A percentile compares a stretch with the other conserved stretches of the same genome.
Evolutionary conservation across 768 basidiomycete genomes (phyloP).

Genomic region (Floccularia luteovirens): DNA sequence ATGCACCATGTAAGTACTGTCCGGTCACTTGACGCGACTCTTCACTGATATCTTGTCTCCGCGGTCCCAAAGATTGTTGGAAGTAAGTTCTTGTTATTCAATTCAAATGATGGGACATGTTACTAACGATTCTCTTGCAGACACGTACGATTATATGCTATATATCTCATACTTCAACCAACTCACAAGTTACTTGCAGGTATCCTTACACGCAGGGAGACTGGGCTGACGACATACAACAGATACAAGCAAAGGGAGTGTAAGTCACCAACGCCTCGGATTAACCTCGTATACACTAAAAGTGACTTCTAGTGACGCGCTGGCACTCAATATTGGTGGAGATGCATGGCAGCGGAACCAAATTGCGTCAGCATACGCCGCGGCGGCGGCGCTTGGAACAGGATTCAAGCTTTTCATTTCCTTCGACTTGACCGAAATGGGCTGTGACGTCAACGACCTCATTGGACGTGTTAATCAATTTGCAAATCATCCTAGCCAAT

Average conservation of each 20-base stretch:
- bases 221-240: constrained; percentile 33
- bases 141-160: constrained; percentile 26
- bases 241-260: constrained; percentile 34
- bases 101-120: background rate
- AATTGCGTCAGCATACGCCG: constrained; percentile 41
- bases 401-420: constrained; percentile 50
- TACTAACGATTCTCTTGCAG: constrained; percentile 14
- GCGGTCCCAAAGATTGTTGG: constrained; percentile 30
- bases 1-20: constrained; percentile 37
- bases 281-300: constrained; percentile 8
- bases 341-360: constrained; percentile 43
- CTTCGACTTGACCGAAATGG: constrained; percentile 47
- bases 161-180: background rate
- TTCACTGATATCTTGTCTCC: background rate
- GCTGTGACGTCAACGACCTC: constrained; percentile 33
- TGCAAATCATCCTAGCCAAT: constrained; percentile 43
- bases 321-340: constrained; percentile 57
- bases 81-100: constrained; percentile 22
- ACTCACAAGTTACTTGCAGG: constrained; percentile 14
- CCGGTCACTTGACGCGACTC: background rate
- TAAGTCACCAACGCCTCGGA: constrained; percentile 15
- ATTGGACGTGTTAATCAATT: constrained; percentile 39
- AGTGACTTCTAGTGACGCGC: constrained; percentile 34
- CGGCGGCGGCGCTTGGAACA: constrained; percentile 31
- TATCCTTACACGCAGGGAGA: constrained; percentile 29